A percentile compares a stretch with the other conserved stretches of the same genome.
These are phyloP conservation scores for Gynandropsis gynandra DNA, from an alignment of 345 rosid genomes.

Conservation along the genomic window DNA sequence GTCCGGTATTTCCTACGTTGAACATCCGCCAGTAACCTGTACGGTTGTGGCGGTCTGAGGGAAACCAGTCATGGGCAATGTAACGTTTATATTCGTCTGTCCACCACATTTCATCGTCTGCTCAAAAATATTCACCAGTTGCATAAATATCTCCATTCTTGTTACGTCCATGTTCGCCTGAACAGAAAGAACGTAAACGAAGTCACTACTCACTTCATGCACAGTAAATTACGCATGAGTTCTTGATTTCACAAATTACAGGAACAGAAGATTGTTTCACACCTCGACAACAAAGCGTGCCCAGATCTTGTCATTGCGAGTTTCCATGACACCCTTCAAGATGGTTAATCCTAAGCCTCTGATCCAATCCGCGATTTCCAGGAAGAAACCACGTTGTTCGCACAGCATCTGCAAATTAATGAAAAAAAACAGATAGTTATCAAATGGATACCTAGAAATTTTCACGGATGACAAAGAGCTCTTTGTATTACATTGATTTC, in stretches of 20 bases:
- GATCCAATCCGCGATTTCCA: conserved; percentile 87
- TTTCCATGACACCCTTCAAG: conserved; percentile 89
- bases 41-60: conserved; percentile 39
- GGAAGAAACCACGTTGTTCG: conserved; percentile 82
- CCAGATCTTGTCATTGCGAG: conserved; percentile 76
- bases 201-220: no score
- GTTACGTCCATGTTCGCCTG: conserved; percentile 91
- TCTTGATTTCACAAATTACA: no score
- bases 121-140: conserved; percentile 73
- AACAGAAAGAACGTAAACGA: no score
- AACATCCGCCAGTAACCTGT: conserved; percentile 48
- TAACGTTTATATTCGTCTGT: conserved; percentile 26
- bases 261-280: conserved; percentile 3
- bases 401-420: conserved; percentile 77
- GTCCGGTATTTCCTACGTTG: conserved; percentile 23
- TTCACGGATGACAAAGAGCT: no score
- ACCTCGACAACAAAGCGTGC: conserved; percentile 93
- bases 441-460: no score
- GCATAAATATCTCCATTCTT: conserved; percentile 89
- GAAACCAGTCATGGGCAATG: conserved; percentile 38
- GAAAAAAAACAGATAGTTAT: not conserved
- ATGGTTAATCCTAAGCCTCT: conserved; percentile 88
- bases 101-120: conserved; percentile 51
- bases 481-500: no score
- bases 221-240: no score